Evolutionary conservation across 176 grass and related monocot species (phyloP), one percentile per base, ranked within the genome.

Genomic region (Rhynchospora tenuis): DNA sequence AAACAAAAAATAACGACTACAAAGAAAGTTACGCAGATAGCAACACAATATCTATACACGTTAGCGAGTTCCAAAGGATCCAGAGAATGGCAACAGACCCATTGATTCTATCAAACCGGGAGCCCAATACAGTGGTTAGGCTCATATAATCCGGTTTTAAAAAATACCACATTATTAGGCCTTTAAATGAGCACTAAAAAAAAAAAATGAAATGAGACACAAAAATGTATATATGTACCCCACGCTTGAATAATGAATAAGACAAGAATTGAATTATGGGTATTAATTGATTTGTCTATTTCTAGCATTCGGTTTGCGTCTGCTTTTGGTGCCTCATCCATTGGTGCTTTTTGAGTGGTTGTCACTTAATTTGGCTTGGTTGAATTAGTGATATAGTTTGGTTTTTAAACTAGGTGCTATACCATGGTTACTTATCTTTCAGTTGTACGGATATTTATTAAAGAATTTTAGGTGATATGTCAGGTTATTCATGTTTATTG

Each of bases 81-180:
- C 29, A 1, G n/a, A 9, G 2, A 0, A 26, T 42, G 22, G 15
- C 45, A 85, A 48, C 9, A 64, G 19, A 86, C 92, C 89, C 94
- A 90, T 33, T 65, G 88, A 77, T 88, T 90, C 78, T 78, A 77
- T 26, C 51, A 87, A 93, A 88, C 91, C 61, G 81, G 89, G 82
- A 89, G 83, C 86, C 64, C 29, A 27, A 27, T 15, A 28, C 59
- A 82, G 5, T 67, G 80, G 80, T 82, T 66, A 48, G 43, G n/a
- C 17, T 79, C n/a, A 79, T 19, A 5, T 4, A 19, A 81, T 73
- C 68, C 68, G 57, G 78, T 24, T 63, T 81, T 33, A 15, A 24
- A 38, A 61, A 2, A 11, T 63, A 44, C 46, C 57, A 63, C 59
- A 61, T 58, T 44, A 58, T 64, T 80, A 63, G 64, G 5, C 33